These are phyloP conservation scores for Clarireedia monteithiana DNA, from an alignment of 2,329 filamentous ascomycete species.

Conservation along the genomic window DNA sequence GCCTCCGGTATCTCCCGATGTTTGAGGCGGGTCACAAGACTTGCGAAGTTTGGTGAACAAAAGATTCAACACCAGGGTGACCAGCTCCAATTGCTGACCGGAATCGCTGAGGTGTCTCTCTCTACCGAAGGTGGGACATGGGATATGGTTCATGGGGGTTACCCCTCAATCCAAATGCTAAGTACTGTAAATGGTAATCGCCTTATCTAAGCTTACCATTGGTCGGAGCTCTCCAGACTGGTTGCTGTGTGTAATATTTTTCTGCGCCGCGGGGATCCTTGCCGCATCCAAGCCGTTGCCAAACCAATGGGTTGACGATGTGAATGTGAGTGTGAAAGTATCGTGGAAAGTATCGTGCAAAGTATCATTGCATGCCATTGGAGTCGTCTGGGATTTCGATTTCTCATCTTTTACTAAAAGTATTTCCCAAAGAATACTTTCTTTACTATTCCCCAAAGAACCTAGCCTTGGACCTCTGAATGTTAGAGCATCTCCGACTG, in stretches of 20 bases:
- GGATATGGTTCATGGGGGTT: background rate
- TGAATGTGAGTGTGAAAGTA: too few relatives aligned
- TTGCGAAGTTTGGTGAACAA: background rate
- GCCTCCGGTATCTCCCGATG: conserved; percentile 4
- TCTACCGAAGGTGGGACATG: conserved; percentile 3
- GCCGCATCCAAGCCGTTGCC: background rate
- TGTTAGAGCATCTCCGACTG: background rate
- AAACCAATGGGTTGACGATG: background rate
- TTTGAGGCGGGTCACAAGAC: background rate
- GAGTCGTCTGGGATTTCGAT: too few relatives aligned
- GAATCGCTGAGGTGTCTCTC: background rate
- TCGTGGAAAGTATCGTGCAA: too few relatives aligned
- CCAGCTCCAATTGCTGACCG: too few relatives aligned
- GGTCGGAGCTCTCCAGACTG: background rate
- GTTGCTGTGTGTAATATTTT: conserved; percentile 9
- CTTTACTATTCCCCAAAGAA: too few relatives aligned
- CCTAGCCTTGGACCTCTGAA: too few relatives aligned
- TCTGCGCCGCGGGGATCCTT: conserved; percentile 7
- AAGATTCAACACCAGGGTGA: too few relatives aligned
- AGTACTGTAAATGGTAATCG: conserved; percentile 1
- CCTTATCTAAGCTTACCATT: conserved; percentile 4
- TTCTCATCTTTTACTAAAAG: too few relatives aligned
- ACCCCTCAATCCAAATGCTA: conserved; percentile 6
- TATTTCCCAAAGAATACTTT: too few relatives aligned
- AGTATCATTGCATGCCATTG: too few relatives aligned